Evolutionary conservation across 441 rosid genomes (phyloP).

Genomic region (Melastoma candidum): DNA sequence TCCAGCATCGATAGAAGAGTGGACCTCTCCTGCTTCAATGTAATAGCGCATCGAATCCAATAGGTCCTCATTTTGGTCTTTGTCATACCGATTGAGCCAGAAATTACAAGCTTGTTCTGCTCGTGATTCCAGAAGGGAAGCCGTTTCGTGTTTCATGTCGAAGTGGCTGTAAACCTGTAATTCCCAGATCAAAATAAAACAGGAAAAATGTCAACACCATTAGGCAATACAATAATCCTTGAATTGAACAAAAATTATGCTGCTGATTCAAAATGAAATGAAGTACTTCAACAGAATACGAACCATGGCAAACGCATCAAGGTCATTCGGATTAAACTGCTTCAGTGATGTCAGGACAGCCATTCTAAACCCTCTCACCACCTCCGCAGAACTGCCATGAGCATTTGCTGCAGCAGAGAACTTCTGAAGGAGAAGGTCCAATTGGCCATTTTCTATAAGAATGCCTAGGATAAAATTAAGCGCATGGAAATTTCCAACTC

Average conservation of each 20-base stretch:
- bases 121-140: constrained; percentile 77
- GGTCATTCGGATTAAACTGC: constrained; percentile 82
- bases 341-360: constrained; percentile 90
- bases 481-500: constrained; percentile 93
- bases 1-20: constrained; percentile 90
- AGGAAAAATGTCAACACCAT: background rate
- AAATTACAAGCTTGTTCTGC: constrained; percentile 65
- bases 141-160: constrained; percentile 97
- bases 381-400: constrained; percentile 71
- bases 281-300: constrained; percentile 20
- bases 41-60: constrained; percentile 89
- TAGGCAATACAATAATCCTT: background rate
- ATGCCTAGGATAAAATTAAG: constrained; percentile 93
- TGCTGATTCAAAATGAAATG: background rate
- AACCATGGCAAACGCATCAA: constrained; percentile 93
- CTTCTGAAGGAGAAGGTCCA: constrained; percentile 92
- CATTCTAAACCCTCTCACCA: constrained; percentile 94
- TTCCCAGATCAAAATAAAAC: constrained; percentile 5
- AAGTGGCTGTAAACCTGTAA: constrained; percentile 92
- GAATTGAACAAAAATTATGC: constrained; percentile 1
- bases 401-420: constrained; percentile 88
- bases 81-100: constrained; percentile 77
- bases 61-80: constrained; percentile 89
- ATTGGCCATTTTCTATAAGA: constrained; percentile 90
- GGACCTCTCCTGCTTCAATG: constrained; percentile 96